Conservation (phyloP, 2,329 filamentous ascomycete genomes). For the Colletotrichum tamarilloi region DNA sequence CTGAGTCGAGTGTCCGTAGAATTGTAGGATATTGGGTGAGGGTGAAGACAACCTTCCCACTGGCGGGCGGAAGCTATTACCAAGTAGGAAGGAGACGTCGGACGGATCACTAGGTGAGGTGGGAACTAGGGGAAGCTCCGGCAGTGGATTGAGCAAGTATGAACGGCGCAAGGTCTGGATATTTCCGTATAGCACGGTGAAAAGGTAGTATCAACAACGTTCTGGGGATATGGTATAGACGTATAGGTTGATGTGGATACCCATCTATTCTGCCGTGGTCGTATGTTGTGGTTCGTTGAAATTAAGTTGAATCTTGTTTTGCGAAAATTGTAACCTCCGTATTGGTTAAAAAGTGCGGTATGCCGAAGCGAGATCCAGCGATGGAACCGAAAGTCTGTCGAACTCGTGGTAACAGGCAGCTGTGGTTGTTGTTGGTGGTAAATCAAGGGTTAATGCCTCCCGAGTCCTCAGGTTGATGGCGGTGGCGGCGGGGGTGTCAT, state of each 20-base stretch:
- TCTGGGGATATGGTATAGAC: background rate
- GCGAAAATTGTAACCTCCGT: background rate
- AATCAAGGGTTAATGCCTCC: background rate
- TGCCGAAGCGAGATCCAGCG: background rate
- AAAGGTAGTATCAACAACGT: background rate
- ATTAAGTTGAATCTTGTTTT: background rate
- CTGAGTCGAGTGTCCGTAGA: background rate
- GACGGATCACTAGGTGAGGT: conserved; percentile 8
- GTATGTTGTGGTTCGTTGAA: background rate
- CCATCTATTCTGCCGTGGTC: background rate
- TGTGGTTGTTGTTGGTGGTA: background rate
- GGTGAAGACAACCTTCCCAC: conserved; percentile 17
- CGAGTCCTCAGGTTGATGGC: background rate
- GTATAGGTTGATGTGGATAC: background rate
- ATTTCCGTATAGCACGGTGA: background rate
- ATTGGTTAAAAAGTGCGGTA: too few species aligned
- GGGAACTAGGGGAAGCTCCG: conserved; percentile 4
- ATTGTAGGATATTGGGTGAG: conserved; percentile 3
- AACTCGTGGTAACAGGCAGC: too few species aligned
- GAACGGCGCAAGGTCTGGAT: background rate
- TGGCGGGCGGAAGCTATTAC: conserved; percentile 26
- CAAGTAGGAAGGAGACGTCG: conserved; percentile 36
- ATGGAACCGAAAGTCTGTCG: background rate
- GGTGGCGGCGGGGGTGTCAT: too few species aligned
- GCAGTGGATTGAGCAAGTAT: conserved; percentile 15